Evolutionary conservation across 768 basidiomycete genomes (phyloP).

Genomic region (Wakefieldia striispora): DNA sequence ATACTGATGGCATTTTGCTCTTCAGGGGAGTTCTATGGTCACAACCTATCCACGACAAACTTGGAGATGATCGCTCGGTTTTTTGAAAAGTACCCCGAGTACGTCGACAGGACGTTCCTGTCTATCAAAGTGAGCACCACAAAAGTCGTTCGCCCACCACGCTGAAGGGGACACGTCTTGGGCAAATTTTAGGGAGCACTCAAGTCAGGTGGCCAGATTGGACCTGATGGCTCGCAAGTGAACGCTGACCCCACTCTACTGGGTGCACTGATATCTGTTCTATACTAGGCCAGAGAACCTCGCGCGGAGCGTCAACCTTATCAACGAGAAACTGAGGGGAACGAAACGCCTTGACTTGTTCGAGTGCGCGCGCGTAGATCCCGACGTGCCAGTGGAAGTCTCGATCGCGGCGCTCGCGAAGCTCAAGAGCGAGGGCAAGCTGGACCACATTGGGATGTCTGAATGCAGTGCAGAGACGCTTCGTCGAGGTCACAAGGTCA

Average conservation of each 20-base stretch:
- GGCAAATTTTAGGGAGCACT: slow-evolving; percentile 7
- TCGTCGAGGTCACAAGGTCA: slow-evolving; percentile 26
- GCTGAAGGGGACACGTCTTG: background rate
- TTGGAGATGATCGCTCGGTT: slow-evolving; percentile 50
- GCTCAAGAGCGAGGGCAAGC: slow-evolving; percentile 33
- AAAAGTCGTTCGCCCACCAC: no score
- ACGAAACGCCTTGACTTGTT: slow-evolving; percentile 61
- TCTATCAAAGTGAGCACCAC: slow-evolving; percentile 30
- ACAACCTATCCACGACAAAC: slow-evolving; percentile 39
- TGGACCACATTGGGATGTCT: slow-evolving; percentile 58
- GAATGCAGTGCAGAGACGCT: slow-evolving; percentile 54
- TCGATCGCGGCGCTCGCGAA: slow-evolving; percentile 40
- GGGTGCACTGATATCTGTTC: background rate
- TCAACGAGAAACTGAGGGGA: slow-evolving; percentile 45
- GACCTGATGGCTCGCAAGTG: slow-evolving; percentile 30
- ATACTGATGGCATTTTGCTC: background rate
- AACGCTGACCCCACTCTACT: background rate
- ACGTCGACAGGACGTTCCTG: slow-evolving; percentile 34
- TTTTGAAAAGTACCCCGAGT: slow-evolving; percentile 41
- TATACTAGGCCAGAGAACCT: slow-evolving; percentile 34
- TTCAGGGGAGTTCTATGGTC: slow-evolving; percentile 58
- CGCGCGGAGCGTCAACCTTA: slow-evolving; percentile 44
- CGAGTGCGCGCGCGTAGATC: slow-evolving; percentile 37
- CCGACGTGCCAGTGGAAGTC: slow-evolving; percentile 45
- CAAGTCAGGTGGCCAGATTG: background rate